A percentile compares a stretch with the other conserved stretches of the same genome.
These are phyloP conservation scores for Termitomyces sp. DNA, from an alignment of 768 basidiomycete species.

Conservation along the genomic window DNA sequence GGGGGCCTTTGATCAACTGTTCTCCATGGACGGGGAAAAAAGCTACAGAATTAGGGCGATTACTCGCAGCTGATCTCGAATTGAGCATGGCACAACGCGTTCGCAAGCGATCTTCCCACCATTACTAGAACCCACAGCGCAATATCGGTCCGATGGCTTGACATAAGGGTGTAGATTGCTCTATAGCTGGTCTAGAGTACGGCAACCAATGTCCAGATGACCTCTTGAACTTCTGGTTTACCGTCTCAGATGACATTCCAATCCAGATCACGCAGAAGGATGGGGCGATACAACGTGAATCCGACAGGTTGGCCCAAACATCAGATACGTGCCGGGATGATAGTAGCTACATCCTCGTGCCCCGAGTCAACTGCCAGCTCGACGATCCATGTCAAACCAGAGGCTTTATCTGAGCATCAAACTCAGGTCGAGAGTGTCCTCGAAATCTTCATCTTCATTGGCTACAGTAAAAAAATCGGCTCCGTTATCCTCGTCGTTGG, in stretches of 20 bases:
- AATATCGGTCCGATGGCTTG: conserved; percentile 8
- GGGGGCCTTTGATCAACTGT: not conserved
- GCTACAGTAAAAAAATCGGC: conserved; percentile 6
- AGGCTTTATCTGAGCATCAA: conserved; percentile 4
- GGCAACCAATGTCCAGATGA: conserved; percentile 9
- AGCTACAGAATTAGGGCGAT: conserved; percentile 3
- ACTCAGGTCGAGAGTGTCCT: conserved; percentile 8
- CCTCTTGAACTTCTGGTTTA: not conserved
- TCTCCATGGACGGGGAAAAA: conserved; percentile 1
- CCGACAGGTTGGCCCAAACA: conserved; percentile 4
- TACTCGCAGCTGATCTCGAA: not conserved
- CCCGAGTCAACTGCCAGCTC: not conserved
- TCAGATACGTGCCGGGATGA: conserved; percentile 1
- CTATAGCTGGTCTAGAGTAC: conserved; percentile 3
- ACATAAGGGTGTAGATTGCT: conserved; percentile 6
- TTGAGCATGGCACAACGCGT: not conserved
- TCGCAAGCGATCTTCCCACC: conserved; percentile 7
- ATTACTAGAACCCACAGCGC: conserved; percentile 1
- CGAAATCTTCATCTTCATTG: conserved; percentile 2
- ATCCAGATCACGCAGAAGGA: conserved; percentile 6
- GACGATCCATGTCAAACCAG: not conserved
- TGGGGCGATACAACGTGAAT: not conserved
- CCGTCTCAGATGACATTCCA: conserved; percentile 10
- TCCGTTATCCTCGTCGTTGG: conserved; percentile 13
- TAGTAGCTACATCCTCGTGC: not conserved